Evolutionary conservation across 1,284 basidiomycete species (phyloP).

Genomic region (Trichosporon sp.): DNA sequence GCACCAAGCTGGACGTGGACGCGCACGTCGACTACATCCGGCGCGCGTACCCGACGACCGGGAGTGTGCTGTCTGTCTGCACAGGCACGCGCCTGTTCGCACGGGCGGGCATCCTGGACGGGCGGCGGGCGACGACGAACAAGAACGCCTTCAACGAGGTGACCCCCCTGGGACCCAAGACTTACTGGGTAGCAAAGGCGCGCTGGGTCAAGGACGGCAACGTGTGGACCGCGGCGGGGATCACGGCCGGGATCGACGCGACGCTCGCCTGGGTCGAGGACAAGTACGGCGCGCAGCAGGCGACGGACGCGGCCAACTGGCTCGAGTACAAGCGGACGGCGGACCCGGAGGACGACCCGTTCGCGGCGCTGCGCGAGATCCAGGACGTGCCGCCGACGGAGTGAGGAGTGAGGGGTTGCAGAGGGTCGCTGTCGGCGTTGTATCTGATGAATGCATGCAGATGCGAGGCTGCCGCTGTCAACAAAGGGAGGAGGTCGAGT

Average conservation of each 20-base stretch:
- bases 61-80: slow-evolving; percentile 22
- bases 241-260: slow-evolving; percentile 7
- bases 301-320: not conserved
- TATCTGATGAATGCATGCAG: too few species aligned
- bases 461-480: too few species aligned
- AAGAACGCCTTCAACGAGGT: slow-evolving; percentile 20
- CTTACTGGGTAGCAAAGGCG: not conserved
- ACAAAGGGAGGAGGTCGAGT: too few species aligned
- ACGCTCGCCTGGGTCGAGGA: not conserved
- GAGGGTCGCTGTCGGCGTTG: too few species aligned
- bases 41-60: slow-evolving; percentile 8
- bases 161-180: not conserved
- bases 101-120: slow-evolving; percentile 20
- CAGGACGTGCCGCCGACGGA: not conserved
- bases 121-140: slow-evolving; percentile 28
- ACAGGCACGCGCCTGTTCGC: slow-evolving; percentile 27
- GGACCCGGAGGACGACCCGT: not conserved
- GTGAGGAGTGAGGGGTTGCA: too few species aligned
- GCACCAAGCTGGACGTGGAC: slow-evolving; percentile 4
- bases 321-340: not conserved
- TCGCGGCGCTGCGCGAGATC: not conserved
- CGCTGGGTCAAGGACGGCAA: slow-evolving; percentile 7
- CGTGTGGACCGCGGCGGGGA: slow-evolving; percentile 3
- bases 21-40: slow-evolving; percentile 22
- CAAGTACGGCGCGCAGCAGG: not conserved